A percentile compares a stretch with the other conserved stretches of the same genome.
Evolutionary conservation across 768 basidiomycete genomes (phyloP).

Genomic region (Daedalea quercina): DNA sequence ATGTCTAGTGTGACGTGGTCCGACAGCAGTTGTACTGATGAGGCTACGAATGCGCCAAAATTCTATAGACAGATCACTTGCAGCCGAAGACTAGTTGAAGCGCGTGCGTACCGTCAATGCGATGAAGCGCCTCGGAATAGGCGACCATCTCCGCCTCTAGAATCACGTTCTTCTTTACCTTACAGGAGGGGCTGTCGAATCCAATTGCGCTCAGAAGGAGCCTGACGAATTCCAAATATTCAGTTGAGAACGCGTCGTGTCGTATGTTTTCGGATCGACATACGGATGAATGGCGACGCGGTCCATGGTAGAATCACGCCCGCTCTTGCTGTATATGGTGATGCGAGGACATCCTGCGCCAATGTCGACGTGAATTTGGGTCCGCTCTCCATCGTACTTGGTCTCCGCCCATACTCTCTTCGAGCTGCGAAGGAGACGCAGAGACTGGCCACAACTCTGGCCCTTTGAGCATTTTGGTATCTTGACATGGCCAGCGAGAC

Average conservation of each 20-base stretch:
- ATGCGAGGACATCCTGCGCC: constrained; percentile 37
- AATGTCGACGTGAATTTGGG: constrained; percentile 80
- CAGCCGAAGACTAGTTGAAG: not conserved
- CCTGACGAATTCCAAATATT: not conserved
- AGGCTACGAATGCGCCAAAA: constrained; percentile 70
- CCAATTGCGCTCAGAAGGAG: not conserved
- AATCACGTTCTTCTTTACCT: constrained; percentile 27
- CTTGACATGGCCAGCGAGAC: constrained; percentile 26
- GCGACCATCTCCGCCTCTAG: constrained; percentile 91
- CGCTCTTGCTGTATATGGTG: constrained; percentile 85
- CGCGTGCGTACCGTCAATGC: constrained; percentile 62
- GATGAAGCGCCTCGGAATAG: constrained; percentile 46
- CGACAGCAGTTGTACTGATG: constrained; percentile 50
- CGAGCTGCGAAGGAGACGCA: constrained; percentile 35
- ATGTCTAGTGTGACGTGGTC: constrained; percentile 32
- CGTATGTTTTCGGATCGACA: constrained; percentile 11
- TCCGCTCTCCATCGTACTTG: constrained; percentile 94
- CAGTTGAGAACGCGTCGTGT: no score
- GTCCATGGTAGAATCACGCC: constrained; percentile 74
- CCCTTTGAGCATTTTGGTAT: constrained; percentile 85
- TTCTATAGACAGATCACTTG: constrained; percentile 37
- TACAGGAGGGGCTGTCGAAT: not conserved
- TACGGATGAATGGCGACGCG: constrained; percentile 56
- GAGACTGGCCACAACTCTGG: constrained; percentile 47
- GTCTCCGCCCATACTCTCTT: constrained; percentile 76